Evolutionary conservation across 352 stramenopile genomes (phyloP).

Genomic region (Pythium rishiriense): DNA sequence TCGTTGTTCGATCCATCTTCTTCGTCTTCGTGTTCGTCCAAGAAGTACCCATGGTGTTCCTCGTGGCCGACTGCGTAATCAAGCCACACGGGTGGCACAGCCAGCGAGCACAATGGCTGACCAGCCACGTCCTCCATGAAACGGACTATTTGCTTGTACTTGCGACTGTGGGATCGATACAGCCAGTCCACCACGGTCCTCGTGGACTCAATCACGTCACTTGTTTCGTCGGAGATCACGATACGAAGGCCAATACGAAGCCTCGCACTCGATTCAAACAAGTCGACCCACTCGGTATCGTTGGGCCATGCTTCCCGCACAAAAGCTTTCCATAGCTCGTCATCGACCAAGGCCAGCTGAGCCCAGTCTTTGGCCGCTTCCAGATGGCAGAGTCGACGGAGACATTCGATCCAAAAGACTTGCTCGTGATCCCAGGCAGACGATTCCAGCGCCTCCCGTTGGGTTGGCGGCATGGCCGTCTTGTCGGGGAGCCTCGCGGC

Average conservation of each 20-base stretch:
- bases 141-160: neutral
- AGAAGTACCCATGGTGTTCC: no score
- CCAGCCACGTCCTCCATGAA: neutral
- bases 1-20: neutral
- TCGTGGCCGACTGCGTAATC: neutral
- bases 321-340: neutral
- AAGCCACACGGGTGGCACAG: neutral
- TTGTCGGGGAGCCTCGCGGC: neutral
- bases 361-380: neutral
- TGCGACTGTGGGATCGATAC: no score
- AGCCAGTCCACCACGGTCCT: neutral
- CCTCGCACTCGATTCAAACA: neutral
- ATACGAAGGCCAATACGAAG: neutral
- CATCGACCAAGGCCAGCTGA: neutral
- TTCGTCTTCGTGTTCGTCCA: no score
- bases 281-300: neutral
- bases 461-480: neutral
- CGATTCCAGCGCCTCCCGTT: neutral
- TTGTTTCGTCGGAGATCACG: neutral
- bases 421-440: neutral
- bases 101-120: neutral
- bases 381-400: neutral
- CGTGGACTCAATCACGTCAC: neutral
- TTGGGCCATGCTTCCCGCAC: neutral
- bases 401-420: neutral